phyloP scores from a whole-genome alignment of 768 basidiomycete genomes.

The Phanerochaete sordida region DNA sequence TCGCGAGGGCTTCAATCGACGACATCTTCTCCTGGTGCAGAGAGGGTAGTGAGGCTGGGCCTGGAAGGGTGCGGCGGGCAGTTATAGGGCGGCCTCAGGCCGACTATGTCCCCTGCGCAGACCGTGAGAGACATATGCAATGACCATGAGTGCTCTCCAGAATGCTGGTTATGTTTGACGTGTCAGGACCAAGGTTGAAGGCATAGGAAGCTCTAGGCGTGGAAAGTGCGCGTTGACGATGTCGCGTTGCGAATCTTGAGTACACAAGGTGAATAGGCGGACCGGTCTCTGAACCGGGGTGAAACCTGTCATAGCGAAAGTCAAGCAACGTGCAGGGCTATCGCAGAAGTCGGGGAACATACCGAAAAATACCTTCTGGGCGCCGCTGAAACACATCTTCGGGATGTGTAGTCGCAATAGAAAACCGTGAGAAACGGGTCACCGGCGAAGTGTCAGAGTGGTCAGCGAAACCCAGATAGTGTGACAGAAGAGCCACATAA shows the following conservation, averaged over 20 bases:
- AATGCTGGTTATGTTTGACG: neutral
- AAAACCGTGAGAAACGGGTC: neutral
- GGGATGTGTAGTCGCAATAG: neutral
- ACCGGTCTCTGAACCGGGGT: neutral
- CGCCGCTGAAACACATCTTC: neutral
- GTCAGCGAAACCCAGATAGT: neutral
- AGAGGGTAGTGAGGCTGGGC: neutral
- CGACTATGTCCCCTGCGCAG: neutral
- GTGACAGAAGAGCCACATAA: neutral
- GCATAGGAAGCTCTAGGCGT: neutral
- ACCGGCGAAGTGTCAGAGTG: neutral
- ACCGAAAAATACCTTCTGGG: neutral
- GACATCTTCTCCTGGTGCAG: neutral
- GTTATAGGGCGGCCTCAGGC: neutral
- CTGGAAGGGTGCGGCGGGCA: neutral
- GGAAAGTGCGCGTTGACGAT: neutral
- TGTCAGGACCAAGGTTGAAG: neutral
- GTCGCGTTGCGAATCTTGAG: neutral
- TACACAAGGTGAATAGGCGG: neutral
- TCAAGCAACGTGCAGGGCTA: neutral
- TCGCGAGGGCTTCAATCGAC: neutral
- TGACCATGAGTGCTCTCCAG: neutral
- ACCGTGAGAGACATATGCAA: neutral
- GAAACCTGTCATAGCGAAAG: neutral
- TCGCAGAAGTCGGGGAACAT: neutral